Evolutionary conservation across 2,329 filamentous ascomycete species (phyloP), one percentile per base, ranked within the genome.

Genomic region (Xylaria sp.): DNA sequence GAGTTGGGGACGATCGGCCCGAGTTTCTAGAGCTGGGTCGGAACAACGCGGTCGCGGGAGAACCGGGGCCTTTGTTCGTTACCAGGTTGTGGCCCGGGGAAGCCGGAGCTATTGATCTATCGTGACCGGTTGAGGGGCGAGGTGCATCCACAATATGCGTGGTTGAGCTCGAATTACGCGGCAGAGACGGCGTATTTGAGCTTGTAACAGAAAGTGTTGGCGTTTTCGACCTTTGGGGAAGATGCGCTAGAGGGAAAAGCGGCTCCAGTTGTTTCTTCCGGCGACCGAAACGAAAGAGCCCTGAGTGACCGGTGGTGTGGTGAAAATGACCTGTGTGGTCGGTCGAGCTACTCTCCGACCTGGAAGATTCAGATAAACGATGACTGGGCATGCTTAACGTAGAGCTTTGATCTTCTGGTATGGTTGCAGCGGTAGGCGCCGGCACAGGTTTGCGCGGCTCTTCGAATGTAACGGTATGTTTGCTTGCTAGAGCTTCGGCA

Each of bases 311-410:
- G 46, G 83, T 88, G 56, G 83, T 85, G 49, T 79, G 84, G 84
- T 51, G 82, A 84, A 76, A 85, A 86, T 52, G 86, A 79, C 42
- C 82, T 9, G 37, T 81, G 69, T 84, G 84, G 71, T 94, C 89
- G 43, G 84, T 87, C 15, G 89, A 91, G 77, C 92, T 96, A 46
- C 87, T 91, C 75, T 97, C 94, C 28, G 94, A 97, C 68, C 91
- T 87, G 2, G 93, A 97, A 1, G 94, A 97, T 72, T 97, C 94
- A 4, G 92, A 95, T 28, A 90, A 79, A 42, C 92, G 83, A 66
- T 85, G 84, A 31, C 86, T 79, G 11, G 89, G 87, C 19, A 90
- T 81, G 7, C 87, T 87, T 62, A 92, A 79, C 2, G 86, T 82
- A 14, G 87, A 86, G 61, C 82, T 82, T 25, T 82, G 80, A 65